Percentiles rank a stretch among this genome's conserved stretches.
phyloP scores from a whole-genome alignment of 768 basidiomycete genomes.

The Gloeopeniophorella convolvens region DNA sequence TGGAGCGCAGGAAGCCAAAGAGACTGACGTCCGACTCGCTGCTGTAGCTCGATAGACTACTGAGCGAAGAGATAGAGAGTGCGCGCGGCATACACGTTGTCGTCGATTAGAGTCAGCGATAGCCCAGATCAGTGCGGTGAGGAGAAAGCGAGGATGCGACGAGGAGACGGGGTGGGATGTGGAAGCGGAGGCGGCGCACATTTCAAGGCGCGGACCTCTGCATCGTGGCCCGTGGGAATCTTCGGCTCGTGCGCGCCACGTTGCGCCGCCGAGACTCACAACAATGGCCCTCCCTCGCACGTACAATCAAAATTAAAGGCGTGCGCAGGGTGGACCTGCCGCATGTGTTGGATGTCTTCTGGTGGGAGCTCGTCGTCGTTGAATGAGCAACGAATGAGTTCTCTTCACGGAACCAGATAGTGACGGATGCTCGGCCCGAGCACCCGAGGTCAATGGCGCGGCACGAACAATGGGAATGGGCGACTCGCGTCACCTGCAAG shows the following conservation, averaged over 20 bases:
- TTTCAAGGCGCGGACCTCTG: not conserved
- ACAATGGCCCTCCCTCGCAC: too few relatives aligned
- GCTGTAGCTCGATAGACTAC: constrained; percentile 19
- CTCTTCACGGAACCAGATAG: too few relatives aligned
- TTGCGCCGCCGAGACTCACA: not conserved
- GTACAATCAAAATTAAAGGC: too few relatives aligned
- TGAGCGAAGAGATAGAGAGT: constrained; percentile 19
- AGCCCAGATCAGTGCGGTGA: not conserved
- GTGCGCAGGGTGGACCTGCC: too few relatives aligned
- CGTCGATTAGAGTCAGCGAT: not conserved
- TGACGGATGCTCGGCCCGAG: too few relatives aligned
- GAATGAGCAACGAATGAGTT: too few relatives aligned
- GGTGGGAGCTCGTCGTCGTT: too few relatives aligned
- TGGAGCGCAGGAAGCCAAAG: not conserved
- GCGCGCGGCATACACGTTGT: constrained; percentile 12
- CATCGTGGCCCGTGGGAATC: constrained; percentile 14
- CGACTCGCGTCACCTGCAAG: too few relatives aligned
- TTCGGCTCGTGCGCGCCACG: not conserved
- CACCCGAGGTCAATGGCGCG: too few relatives aligned
- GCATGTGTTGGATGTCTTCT: too few relatives aligned
- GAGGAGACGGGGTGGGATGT: not conserved
- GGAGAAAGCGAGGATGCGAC: not conserved
- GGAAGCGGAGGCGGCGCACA: not conserved
- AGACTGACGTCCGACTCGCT: constrained; percentile 17
- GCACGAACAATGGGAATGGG: too few relatives aligned